Base-by-base conservation (phyloP, 345 rosid species). In the Lumnitzera littorea region DNA sequence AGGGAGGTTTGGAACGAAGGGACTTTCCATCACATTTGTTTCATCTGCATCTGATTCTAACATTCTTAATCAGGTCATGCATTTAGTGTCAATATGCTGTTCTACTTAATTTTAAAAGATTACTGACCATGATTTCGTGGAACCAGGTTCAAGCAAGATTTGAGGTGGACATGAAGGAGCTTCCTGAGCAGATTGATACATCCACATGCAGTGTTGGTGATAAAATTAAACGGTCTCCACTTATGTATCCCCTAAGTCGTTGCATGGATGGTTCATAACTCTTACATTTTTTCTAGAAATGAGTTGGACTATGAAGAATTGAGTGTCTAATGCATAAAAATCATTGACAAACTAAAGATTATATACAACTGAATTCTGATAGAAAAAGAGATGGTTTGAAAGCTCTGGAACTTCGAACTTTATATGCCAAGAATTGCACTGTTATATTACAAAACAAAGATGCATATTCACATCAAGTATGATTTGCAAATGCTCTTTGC, bases 1-100 rank as follows among this genome's bases (percentile, higher is more conserved):
- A 70, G 98, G 99, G 54, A 83, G 99, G 71, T 95, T 95, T 78
- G 98, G 99, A 46, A 95, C 99, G 0, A 95, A 95, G 71, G 98
- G 99, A 47, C 96, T 95, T 46, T 96, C 98, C 14, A 95, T 95
- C 29, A 95, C 99, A 31, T 91, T 95, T 67, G 97, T 91, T 24
- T 85, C 96, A 43, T 95, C 96, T 60, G 82, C 94, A 57, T 79
- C 95, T 0, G 97, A 95, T 46, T 95, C 96, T 0, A 95, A 80
- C 59, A 91, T 88, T 62, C 92, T 95, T 24, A 95, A 95, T 62
- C 99, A 91, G 99, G 99, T 95, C 3, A 29, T 29, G 7, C 7
- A 29, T 29, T 6, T 29, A 29, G 36, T 29, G 36, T 56, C 15
- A 11, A 7, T 56, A 36, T 36, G 20, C 60, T 29, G 13, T 13